phyloP scores from a whole-genome alignment of 441 rosid species.

The Erodium texanum region DNA sequence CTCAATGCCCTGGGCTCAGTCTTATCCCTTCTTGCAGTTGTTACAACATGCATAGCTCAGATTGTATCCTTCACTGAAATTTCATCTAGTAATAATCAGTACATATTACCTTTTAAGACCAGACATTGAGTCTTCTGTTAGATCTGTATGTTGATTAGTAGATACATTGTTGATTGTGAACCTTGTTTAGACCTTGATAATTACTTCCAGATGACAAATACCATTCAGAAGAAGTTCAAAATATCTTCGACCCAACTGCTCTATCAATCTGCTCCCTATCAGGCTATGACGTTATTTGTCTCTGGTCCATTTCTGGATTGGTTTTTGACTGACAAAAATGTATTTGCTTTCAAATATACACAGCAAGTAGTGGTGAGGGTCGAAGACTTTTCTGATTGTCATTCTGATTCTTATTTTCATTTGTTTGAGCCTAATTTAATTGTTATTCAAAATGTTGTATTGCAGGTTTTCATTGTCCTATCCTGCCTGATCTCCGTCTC shows the following conservation, averaged over 20 bases:
- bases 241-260: slow-evolving; percentile 91
- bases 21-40: slow-evolving; percentile 73
- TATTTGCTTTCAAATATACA: slow-evolving; percentile 77
- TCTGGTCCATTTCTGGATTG: slow-evolving; percentile 89
- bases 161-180: slow-evolving; percentile 11
- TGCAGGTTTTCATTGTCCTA: slow-evolving; percentile 66
- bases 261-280: slow-evolving; percentile 94
- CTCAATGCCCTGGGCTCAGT: slow-evolving; percentile 72
- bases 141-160: not conserved
- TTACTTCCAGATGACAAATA: slow-evolving; percentile 67
- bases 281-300: slow-evolving; percentile 82
- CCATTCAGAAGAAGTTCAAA: slow-evolving; percentile 83
- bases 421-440: not conserved
- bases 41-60: slow-evolving; percentile 90
- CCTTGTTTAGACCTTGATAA: slow-evolving; percentile 5
- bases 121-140: not conserved
- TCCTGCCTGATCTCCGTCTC: slow-evolving; percentile 87
- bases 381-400: not conserved
- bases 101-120: not conserved
- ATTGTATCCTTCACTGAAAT: slow-evolving; percentile 53
- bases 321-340: slow-evolving; percentile 66
- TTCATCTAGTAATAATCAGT: not conserved
- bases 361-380: slow-evolving; percentile 54
- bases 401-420: not conserved
- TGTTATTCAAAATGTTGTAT: not conserved